phyloP scores from a whole-genome alignment of 164 flowering plant genomes.

The Aristolochia contorta region DNA sequence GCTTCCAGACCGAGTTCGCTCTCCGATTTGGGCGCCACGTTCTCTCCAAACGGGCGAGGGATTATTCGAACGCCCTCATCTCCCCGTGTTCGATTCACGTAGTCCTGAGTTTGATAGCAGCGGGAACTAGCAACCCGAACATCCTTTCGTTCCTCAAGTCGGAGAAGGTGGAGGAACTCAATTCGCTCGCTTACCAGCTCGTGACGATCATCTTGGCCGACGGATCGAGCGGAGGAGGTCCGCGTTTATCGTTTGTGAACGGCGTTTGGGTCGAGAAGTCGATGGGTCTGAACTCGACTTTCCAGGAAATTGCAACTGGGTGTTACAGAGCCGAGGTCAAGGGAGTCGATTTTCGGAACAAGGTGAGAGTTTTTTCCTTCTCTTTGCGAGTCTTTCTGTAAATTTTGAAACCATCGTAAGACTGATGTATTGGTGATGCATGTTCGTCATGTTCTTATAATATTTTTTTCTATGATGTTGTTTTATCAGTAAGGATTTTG shows the following conservation, averaged over 20 bases:
- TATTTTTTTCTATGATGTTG: too few relatives aligned
- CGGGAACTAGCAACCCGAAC: conserved; percentile 41
- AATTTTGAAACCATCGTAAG: too few relatives aligned
- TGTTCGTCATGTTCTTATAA: too few relatives aligned
- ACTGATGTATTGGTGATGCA: too few relatives aligned
- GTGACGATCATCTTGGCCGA: conserved; percentile 47
- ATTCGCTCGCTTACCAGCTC: conserved; percentile 38
- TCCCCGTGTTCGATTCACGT: conserved; percentile 58
- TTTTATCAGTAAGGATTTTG: too few relatives aligned
- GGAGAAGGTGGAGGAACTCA: conserved; percentile 36
- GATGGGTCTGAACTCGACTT: conserved; percentile 38
- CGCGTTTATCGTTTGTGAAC: conserved; percentile 42
- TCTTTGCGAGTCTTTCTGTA: neutral
- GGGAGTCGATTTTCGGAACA: conserved; percentile 49
- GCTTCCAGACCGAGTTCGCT: too few relatives aligned
- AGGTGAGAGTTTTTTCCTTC: conserved; percentile 23
- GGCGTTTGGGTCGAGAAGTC: conserved; percentile 63
- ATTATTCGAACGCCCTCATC: conserved; percentile 41
- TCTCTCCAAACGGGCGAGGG: too few relatives aligned
- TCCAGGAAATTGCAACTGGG: conserved; percentile 34
- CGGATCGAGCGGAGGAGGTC: conserved; percentile 51
- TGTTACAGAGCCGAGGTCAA: conserved; percentile 38
- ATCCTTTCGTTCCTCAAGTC: conserved; percentile 48
- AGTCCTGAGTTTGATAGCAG: conserved; percentile 42
- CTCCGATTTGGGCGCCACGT: too few relatives aligned